Conservation (phyloP, 1,284 basidiomycete genomes). For the Uromyces viciae-fabae region DNA sequence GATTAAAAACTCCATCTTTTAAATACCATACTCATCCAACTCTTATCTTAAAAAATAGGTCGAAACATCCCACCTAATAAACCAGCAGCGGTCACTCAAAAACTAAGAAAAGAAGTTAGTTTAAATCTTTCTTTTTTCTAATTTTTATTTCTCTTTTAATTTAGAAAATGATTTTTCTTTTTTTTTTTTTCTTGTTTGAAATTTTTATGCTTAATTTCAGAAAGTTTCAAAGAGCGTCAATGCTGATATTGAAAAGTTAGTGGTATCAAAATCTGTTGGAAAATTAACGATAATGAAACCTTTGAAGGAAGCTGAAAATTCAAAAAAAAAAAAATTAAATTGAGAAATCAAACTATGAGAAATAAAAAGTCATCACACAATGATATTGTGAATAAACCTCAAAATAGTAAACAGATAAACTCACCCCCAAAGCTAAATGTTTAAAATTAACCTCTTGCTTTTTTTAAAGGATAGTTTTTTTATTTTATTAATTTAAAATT, state of each 20-base stretch:
- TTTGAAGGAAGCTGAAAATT: constrained; percentile 34
- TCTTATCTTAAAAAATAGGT: neutral
- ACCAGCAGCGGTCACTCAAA: constrained; percentile 40
- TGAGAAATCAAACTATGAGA: neutral
- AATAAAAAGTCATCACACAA: neutral
- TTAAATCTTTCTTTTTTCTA: neutral
- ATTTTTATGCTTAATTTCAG: neutral
- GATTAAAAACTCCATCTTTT: too few relatives aligned
- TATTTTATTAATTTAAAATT: too few relatives aligned
- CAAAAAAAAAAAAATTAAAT: neutral
- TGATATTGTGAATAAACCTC: neutral
- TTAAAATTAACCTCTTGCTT: too few relatives aligned
- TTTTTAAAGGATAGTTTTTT: too few relatives aligned
- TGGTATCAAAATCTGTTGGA: constrained; percentile 43
- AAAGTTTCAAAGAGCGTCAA: constrained; percentile 42
- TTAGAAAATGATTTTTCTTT: too few relatives aligned
- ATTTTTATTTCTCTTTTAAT: neutral
- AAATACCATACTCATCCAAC: neutral
- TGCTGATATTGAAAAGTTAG: constrained; percentile 30
- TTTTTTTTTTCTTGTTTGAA: neutral
- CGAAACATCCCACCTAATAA: constrained; percentile 31
- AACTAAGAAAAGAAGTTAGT: constrained; percentile 35
- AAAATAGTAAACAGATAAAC: too few relatives aligned
- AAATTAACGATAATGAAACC: constrained; percentile 45
- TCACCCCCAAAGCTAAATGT: too few relatives aligned